Percentiles rank a stretch among this genome's conserved stretches.
These are phyloP conservation scores for Rhynchosporium agropyri DNA, from an alignment of 2,329 filamentous ascomycete genomes.

Conservation along the genomic window DNA sequence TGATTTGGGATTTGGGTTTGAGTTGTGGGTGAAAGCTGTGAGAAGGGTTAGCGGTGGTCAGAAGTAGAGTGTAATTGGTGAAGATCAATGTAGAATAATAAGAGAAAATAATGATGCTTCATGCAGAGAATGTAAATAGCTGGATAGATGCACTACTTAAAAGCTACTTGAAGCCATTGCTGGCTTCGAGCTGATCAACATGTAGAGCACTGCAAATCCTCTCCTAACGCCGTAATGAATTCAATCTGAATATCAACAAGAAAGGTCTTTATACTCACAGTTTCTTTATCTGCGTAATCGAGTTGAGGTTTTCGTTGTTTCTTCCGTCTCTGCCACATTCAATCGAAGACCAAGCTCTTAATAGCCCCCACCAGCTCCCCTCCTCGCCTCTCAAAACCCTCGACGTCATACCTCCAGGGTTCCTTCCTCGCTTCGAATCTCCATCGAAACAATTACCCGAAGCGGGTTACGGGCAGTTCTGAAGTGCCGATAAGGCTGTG, in stretches of 20 bases:
- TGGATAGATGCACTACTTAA: not conserved
- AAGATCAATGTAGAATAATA: not conserved
- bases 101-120: not conserved
- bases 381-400: not conserved
- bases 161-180: not conserved
- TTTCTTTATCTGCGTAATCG: too few species aligned
- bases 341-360: constrained; percentile 1
- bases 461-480: not conserved
- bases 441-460: constrained; percentile 19
- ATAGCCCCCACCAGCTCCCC: constrained; percentile 6
- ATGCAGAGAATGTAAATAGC: not conserved
- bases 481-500: constrained; percentile 6
- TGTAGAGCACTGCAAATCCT: too few species aligned
- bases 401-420: constrained; percentile 13
- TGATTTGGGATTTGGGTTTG: not conserved
- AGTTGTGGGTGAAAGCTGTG: not conserved
- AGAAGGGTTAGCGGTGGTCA: too few species aligned
- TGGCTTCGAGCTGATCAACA: not conserved
- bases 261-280: too few species aligned
- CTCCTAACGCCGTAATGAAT: too few species aligned
- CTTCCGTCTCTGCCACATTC: not conserved
- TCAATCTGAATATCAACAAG: too few species aligned
- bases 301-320: too few species aligned
- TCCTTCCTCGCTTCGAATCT: not conserved
- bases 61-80: not conserved